Evolutionary conservation across 768 basidiomycete species (phyloP).

Genomic region (Termitomyces sp.): DNA sequence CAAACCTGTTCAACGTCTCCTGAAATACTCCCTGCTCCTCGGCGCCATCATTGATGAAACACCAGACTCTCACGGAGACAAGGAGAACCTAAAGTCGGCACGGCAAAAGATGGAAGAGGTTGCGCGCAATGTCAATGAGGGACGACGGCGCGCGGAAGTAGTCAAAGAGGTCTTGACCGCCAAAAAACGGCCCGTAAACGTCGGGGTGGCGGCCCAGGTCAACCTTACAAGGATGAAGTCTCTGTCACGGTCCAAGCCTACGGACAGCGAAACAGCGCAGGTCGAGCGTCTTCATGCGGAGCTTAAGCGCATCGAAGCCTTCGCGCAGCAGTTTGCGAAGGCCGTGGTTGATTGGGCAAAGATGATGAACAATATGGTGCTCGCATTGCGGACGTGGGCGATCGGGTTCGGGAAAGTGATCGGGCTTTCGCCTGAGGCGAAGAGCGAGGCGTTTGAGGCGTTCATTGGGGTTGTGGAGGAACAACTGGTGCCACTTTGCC

Average conservation of each 20-base stretch:
- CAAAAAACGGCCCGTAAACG: constrained; percentile 34
- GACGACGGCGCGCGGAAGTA: constrained; percentile 68
- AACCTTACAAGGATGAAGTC: constrained; percentile 57
- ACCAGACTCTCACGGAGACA: constrained; percentile 62
- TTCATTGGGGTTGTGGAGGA: constrained; percentile 56
- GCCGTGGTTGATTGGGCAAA: constrained; percentile 61
- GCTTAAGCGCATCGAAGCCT: constrained; percentile 50
- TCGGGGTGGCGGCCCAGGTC: constrained; percentile 50
- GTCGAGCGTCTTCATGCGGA: constrained; percentile 53
- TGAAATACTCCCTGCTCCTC: constrained; percentile 91
- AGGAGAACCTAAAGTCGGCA: constrained; percentile 47
- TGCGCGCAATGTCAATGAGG: constrained; percentile 75
- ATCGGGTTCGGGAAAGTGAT: constrained; percentile 62
- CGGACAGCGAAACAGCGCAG: constrained; percentile 34
- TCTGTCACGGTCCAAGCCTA: constrained; percentile 23
- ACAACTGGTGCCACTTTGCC: constrained; percentile 46
- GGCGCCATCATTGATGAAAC: constrained; percentile 72
- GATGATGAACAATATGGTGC: constrained; percentile 42
- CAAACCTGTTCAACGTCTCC: constrained; percentile 93
- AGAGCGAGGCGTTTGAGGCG: constrained; percentile 64
- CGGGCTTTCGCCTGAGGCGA: constrained; percentile 43
- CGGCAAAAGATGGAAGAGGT: constrained; percentile 63
- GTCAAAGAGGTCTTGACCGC: constrained; percentile 65
- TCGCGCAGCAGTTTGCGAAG: constrained; percentile 58
- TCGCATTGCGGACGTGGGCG: constrained; percentile 56